A percentile compares a stretch with the other conserved stretches of the same genome.
These are phyloP conservation scores for Tricladium varicosporioides DNA, from an alignment of 2,329 filamentous ascomycete species.

Conservation along the genomic window DNA sequence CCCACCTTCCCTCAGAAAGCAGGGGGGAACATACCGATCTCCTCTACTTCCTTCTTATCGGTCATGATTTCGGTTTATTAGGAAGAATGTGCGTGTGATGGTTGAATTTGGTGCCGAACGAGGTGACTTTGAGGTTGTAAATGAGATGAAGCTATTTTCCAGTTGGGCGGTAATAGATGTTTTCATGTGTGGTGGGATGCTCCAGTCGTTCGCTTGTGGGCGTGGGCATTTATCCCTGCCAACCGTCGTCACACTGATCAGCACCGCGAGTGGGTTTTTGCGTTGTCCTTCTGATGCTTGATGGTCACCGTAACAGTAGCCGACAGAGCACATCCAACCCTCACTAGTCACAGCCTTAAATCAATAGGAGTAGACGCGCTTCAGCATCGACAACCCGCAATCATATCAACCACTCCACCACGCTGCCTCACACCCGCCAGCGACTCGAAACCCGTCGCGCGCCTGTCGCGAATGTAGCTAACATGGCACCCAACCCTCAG, in stretches of 20 bases:
- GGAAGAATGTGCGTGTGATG: neutral
- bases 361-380: neutral
- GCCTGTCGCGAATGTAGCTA: conserved; percentile 31
- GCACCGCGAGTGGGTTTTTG: too few species aligned
- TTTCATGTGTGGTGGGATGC: neutral
- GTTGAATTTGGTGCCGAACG: neutral
- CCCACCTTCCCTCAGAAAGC: conserved; percentile 28
- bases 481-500: conserved; percentile 28
- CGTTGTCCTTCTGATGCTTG: too few species aligned
- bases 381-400: neutral
- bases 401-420: too few species aligned
- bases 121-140: neutral
- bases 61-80: conserved; percentile 35
- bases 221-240: neutral
- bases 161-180: neutral
- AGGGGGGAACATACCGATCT: conserved; percentile 38
- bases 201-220: neutral
- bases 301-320: too few species aligned
- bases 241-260: too few species aligned
- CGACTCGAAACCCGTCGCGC: conserved; percentile 15
- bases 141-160: neutral
- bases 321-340: too few species aligned
- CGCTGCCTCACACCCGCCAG: neutral
- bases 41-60: conserved; percentile 41
- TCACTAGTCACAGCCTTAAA: too few species aligned